Evolutionary conservation across 2,329 filamentous ascomycete genomes (phyloP), one percentile per base, ranked within the genome.

Genomic region (Bipolaris victoriae): DNA sequence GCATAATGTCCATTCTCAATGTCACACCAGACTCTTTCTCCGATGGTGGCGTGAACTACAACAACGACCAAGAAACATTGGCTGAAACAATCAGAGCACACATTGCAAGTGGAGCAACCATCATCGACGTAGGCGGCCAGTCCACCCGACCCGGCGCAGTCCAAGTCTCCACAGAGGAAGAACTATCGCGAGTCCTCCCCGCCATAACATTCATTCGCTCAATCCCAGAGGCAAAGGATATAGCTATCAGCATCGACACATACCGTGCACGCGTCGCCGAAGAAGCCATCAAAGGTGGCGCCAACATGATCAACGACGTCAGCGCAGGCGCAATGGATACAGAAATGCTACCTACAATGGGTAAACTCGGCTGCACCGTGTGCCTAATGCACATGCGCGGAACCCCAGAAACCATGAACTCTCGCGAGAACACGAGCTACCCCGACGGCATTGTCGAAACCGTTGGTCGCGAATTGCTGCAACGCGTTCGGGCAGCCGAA

Each of bases 1-100:
- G 87, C 44, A 79, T 97, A 65, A 99, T 99, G 95, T 91, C 90
- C 52, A 96, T 99, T 62, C 82, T 98, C 44, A 99, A 99, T 77
- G 80, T 96, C 50, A 98, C 95, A 0, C 94, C 94, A 0, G 94
- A 99, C 78, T 98, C 94, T 9, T 99, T 99, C 80, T 98, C 94
- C 1, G 93, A 98, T 72, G 94, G 92, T 51, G 92, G 92, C 7
- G 70, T 81, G 7, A 85, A 73, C 43, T 73, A 65, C 51, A 62
- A 68, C 43, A 51, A 77, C 11, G 81, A 85, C 61, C 60, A 79
- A 1, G 60, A 75, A 22, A 66, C 79, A 24, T 82, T 95, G 24
- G 77, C 82, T 11, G 71, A 80, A 11, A 89, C 85, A 1, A 82
- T 93, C 15, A 78, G 81, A 48, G 66, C 77, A 10, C 88, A 92